phyloP scores from a whole-genome alignment of 768 basidiomycete species.

The Exsudoporus frostii region DNA sequence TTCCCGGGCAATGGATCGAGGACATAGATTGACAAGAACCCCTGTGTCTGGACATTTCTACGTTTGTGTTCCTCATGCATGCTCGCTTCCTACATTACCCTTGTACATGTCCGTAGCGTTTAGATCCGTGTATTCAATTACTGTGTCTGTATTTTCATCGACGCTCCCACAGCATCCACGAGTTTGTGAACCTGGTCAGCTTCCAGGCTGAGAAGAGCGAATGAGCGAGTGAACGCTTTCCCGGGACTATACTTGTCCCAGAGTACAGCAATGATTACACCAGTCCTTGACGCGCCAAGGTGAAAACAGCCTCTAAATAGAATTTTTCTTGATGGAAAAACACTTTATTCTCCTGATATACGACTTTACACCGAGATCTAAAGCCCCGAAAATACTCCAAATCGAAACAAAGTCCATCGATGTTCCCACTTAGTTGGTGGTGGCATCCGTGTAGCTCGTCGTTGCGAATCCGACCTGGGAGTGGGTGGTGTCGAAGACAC shows the following conservation, averaged over 20 bases:
- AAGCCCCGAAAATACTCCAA: not conserved
- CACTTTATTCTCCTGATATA: conserved; percentile 2
- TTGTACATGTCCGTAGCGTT: conserved; percentile 13
- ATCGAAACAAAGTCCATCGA: not conserved
- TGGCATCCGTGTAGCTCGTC: conserved; percentile 29
- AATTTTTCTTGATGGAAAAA: not conserved
- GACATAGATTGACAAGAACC: conserved; percentile 28
- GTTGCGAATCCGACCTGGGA: conserved; percentile 33
- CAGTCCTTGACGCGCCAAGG: not conserved
- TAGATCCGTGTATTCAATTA: conserved; percentile 21
- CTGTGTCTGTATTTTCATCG: conserved; percentile 3
- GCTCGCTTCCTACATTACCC: conserved; percentile 11
- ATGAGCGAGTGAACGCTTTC: not conserved
- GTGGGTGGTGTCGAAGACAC: conserved; percentile 60
- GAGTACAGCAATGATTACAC: not conserved
- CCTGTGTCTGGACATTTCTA: not conserved
- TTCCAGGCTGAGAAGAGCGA: not conserved
- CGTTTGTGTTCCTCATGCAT: not conserved
- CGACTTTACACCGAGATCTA: not conserved
- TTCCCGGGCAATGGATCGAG: conserved; percentile 36
- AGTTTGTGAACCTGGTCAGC: not conserved
- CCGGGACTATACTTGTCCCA: not conserved
- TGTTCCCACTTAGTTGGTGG: conserved; percentile 24
- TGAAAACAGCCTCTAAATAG: not conserved
- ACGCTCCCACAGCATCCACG: not conserved